These are phyloP conservation scores for Diaporthe sp. DNA, from an alignment of 2,329 filamentous ascomycete genomes.

Conservation along the genomic window DNA sequence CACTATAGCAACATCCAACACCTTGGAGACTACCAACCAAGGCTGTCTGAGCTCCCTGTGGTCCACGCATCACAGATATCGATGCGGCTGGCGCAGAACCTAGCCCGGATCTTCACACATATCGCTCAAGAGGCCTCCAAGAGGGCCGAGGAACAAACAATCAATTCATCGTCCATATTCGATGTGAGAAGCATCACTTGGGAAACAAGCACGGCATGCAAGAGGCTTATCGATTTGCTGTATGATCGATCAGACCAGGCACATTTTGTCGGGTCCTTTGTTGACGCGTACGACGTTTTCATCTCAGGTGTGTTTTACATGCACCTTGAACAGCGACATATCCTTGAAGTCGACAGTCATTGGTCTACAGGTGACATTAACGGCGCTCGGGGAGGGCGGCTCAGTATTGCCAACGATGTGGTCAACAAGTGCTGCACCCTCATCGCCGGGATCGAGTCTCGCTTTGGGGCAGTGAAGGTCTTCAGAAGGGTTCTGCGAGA, in stretches of 20 bases:
- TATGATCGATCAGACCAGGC: neutral
- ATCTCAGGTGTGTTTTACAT: neutral
- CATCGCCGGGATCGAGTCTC: neutral
- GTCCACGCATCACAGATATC: no score
- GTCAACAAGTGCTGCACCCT: constrained; percentile 11
- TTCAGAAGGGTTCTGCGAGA: neutral
- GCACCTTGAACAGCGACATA: neutral
- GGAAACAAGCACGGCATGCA: neutral
- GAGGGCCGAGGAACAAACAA: no score
- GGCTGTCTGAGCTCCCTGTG: neutral
- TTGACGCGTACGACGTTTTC: constrained; percentile 8
- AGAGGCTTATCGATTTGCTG: neutral
- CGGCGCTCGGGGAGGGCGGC: neutral
- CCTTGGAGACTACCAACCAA: neutral
- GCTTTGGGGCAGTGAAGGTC: constrained; percentile 4
- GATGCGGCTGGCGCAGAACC: neutral
- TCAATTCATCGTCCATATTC: neutral
- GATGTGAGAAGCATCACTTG: neutral
- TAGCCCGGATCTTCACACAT: neutral
- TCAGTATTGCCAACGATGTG: neutral
- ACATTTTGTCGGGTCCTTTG: neutral
- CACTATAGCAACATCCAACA: neutral
- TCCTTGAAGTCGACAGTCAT: no score
- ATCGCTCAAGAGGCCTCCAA: neutral
- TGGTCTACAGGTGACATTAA: neutral